These are phyloP conservation scores for Mucuna pruriens DNA, from an alignment of 306 rosid genomes.

Conservation along the genomic window DNA sequence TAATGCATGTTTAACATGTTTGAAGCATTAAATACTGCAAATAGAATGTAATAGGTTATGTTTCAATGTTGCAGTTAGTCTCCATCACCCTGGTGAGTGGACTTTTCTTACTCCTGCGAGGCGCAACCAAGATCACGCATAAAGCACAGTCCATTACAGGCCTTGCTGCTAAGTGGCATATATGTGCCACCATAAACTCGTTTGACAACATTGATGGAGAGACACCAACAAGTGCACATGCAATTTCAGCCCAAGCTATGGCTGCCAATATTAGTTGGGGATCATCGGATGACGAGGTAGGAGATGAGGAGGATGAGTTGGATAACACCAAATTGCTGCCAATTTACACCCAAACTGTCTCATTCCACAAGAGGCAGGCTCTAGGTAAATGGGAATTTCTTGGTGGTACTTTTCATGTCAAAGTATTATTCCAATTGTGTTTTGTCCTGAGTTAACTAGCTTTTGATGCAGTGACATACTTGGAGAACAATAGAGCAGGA, in stretches of 20 bases:
- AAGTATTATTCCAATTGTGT: slow-evolving; percentile 1
- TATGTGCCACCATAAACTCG: slow-evolving; percentile 74
- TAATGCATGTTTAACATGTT: slow-evolving; percentile 5
- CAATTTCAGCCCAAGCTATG: slow-evolving; percentile 44
- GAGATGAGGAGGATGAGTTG: slow-evolving; percentile 73
- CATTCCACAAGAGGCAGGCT: slow-evolving; percentile 92
- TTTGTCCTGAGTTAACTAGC: slow-evolving; percentile 15
- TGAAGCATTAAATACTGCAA: slow-evolving; percentile 6
- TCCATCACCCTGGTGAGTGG: slow-evolving; percentile 79
- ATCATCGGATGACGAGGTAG: slow-evolving; percentile 72
- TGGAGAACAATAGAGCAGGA: slow-evolving; percentile 89
- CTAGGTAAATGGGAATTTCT: slow-evolving; percentile 57
- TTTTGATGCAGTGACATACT: slow-evolving; percentile 73
- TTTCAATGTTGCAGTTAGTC: slow-evolving; percentile 65
- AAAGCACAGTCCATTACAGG: slow-evolving; percentile 82
- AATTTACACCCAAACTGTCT: slow-evolving; percentile 65
- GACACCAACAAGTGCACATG: slow-evolving; percentile 48
- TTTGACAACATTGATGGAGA: slow-evolving; percentile 66
- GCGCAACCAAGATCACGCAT: slow-evolving; percentile 87
- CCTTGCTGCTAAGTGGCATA: slow-evolving; percentile 91
- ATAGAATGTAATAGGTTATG: slow-evolving; percentile 12
- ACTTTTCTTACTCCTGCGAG: slow-evolving; percentile 72
- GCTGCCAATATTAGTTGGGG: slow-evolving; percentile 38
- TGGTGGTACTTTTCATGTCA: background rate
- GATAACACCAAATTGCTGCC: slow-evolving; percentile 71